Evolutionary conservation across 306 rosid species (phyloP).

Genomic region (Styphnolobium japonicum): DNA sequence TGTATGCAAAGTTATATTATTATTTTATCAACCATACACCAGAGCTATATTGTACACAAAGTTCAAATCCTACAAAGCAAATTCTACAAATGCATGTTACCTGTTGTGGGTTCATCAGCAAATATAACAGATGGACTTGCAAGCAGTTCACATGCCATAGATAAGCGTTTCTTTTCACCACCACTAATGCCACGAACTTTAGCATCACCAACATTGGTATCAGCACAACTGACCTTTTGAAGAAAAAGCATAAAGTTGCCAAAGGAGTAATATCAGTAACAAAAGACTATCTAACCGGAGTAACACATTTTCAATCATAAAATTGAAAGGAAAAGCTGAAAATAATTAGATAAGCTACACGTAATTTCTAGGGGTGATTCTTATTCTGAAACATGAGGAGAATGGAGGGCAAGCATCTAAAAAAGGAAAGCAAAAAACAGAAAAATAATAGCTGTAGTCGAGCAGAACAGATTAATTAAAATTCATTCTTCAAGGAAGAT

Average conservation of each 20-base stretch:
- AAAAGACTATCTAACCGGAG: neutral
- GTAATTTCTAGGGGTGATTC: neutral
- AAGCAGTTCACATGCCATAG: conserved; percentile 88
- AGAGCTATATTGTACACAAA: neutral
- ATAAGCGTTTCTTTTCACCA: conserved; percentile 92
- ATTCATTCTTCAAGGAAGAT: neutral
- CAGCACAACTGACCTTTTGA: conserved; percentile 88
- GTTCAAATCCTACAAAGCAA: conserved; percentile 13
- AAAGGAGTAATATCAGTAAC: conserved; percentile 25
- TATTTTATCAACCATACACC: neutral
- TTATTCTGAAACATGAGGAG: neutral
- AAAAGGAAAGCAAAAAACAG: neutral
- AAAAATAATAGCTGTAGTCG: neutral
- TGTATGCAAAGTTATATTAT: neutral
- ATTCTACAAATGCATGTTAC: conserved; percentile 35
- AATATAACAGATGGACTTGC: conserved; percentile 92
- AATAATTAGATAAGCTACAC: conserved; percentile 5
- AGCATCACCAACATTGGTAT: conserved; percentile 80
- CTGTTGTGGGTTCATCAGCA: conserved; percentile 97
- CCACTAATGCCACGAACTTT: conserved; percentile 91
- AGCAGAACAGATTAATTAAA: neutral
- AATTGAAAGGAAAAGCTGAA: conserved; percentile 18
- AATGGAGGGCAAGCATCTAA: neutral
- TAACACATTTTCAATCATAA: conserved; percentile 17
- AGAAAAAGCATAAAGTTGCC: conserved; percentile 25